A percentile compares a stretch with the other conserved stretches of the same genome.
Evolutionary conservation across 805 yeast species (phyloP).

Genomic region (Ogataea chonburiensis): DNA sequence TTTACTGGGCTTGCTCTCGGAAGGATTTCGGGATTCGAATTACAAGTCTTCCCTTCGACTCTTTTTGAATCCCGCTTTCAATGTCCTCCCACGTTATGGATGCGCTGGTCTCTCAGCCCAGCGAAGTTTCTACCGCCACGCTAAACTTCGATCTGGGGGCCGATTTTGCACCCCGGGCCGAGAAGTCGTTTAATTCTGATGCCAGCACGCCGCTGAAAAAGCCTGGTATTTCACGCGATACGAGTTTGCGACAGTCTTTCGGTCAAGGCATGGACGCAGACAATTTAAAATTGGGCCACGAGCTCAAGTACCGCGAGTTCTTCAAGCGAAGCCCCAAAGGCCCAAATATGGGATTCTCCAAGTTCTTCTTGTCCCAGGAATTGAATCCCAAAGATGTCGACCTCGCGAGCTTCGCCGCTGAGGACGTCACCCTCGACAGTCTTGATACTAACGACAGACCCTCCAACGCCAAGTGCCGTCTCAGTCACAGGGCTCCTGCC

Average conservation of each 20-base stretch:
- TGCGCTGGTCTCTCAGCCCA: neutral
- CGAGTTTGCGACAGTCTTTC: neutral
- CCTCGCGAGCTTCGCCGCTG: conserved; percentile 1
- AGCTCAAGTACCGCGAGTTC: conserved; percentile 57
- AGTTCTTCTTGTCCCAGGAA: conserved; percentile 68
- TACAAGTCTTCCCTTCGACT: too few species aligned
- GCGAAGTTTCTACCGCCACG: conserved; percentile 4
- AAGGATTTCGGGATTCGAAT: too few species aligned
- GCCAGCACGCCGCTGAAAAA: conserved; percentile 4
- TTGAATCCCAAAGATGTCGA: conserved; percentile 32
- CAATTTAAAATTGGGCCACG: conserved; percentile 40
- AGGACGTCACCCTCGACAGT: conserved; percentile 7
- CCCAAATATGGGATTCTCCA: conserved; percentile 45
- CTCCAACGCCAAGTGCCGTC: conserved; percentile 10
- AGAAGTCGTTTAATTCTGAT: conserved; percentile 5
- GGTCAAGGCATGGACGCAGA: conserved; percentile 31
- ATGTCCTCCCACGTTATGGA: too few species aligned
- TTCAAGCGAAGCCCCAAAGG: conserved; percentile 44
- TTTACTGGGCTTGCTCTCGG: too few species aligned
- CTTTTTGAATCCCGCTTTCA: too few species aligned
- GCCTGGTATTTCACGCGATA: conserved; percentile 1
- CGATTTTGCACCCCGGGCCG: conserved; percentile 5
- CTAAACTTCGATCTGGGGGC: conserved; percentile 2
- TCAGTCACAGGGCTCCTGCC: neutral
- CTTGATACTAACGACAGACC: conserved; percentile 7